phyloP scores from a whole-genome alignment of 306 rosid species.

The Delonix regia region DNA sequence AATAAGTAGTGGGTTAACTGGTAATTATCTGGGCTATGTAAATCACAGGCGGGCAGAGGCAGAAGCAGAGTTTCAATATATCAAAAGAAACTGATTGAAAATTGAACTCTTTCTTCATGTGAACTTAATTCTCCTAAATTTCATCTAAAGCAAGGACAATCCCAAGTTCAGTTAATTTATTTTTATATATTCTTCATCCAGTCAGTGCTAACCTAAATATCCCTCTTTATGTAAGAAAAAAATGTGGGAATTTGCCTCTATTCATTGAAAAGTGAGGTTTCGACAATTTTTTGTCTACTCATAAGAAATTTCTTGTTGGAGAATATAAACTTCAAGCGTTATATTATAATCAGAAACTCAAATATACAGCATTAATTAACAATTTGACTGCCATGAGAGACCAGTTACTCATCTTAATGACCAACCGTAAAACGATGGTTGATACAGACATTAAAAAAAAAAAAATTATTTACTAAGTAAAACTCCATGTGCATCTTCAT shows the following conservation, averaged over 20 bases:
- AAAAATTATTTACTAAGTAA: not conserved
- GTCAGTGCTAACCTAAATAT: not conserved
- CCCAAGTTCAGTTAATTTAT: not conserved
- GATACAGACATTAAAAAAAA: not conserved
- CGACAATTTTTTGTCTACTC: not conserved
- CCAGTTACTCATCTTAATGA: not conserved
- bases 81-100: not conserved
- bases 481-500: not conserved
- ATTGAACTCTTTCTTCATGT: not conserved
- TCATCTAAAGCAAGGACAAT: not conserved
- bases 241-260: not conserved
- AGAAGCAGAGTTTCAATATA: not conserved
- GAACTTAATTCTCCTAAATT: not conserved
- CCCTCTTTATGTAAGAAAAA: not conserved
- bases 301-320: not conserved
- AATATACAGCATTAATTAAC: not conserved
- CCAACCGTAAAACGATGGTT: not conserved
- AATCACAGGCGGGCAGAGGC: slow-evolving; percentile 17
- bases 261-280: not conserved
- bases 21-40: not conserved
- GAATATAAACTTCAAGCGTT: not conserved
- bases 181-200: not conserved
- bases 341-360: not conserved
- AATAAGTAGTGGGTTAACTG: slow-evolving; percentile 18
- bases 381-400: not conserved